Conservation (phyloP, 1,139 yeast species). For the Candida sp. region DNA sequence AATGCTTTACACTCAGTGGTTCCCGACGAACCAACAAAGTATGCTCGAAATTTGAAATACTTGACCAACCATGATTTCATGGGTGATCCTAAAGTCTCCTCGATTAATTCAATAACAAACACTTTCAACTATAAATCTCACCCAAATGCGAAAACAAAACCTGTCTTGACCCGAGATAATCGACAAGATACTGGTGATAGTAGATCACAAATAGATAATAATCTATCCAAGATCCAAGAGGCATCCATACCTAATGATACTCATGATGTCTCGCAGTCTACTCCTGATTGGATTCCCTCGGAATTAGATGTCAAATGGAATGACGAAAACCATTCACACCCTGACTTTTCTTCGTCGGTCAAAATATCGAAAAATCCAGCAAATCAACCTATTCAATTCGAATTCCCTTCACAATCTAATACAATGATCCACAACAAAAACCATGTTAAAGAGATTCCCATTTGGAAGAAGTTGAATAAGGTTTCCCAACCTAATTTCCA, state of each 20-base stretch:
- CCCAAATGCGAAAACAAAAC: slow-evolving; percentile 44
- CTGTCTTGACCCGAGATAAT: slow-evolving; percentile 6
- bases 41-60: slow-evolving; percentile 21
- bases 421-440: slow-evolving; percentile 37
- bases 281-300: slow-evolving; percentile 47
- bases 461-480: slow-evolving; percentile 33
- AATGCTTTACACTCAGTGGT: neutral
- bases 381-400: slow-evolving; percentile 10
- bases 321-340: slow-evolving; percentile 5
- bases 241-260: neutral
- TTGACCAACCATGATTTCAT: slow-evolving; percentile 32
- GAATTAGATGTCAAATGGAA: slow-evolving; percentile 38
- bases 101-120: slow-evolving; percentile 32
- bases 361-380: slow-evolving; percentile 20
- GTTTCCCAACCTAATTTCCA: slow-evolving; percentile 29
- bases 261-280: slow-evolving; percentile 9
- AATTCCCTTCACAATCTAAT: slow-evolving; percentile 20
- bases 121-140: slow-evolving; percentile 45
- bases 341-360: slow-evolving; percentile 28
- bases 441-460: slow-evolving; percentile 25
- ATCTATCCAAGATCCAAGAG: neutral
- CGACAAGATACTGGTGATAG: slow-evolving; percentile 9
- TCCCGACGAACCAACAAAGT: neutral
- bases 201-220: slow-evolving; percentile 2
- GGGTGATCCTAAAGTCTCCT: slow-evolving; percentile 11